Evolutionary conservation across 2,329 filamentous ascomycete species (phyloP).

Genomic region (Pseudogymnoascus sp.): DNA sequence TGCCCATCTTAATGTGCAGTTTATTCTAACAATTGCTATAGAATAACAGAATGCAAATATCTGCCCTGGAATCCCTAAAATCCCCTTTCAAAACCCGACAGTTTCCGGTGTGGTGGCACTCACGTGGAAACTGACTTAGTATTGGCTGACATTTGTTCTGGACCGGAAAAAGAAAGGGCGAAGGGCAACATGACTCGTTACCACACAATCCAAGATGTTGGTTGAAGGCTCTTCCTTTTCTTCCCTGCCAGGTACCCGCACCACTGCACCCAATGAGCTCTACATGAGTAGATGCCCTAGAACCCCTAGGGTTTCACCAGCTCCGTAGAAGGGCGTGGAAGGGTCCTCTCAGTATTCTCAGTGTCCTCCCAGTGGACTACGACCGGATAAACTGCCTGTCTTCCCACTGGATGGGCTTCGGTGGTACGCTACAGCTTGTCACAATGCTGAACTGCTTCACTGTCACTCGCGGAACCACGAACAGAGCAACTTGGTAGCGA

Average conservation of each 20-base stretch:
- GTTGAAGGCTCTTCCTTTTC: not conserved
- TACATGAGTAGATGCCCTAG: not conserved
- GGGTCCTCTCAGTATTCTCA: not conserved
- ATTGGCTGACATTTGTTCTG: not conserved
- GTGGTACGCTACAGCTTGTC: not conserved
- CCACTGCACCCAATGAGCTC: not conserved
- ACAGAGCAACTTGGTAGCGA: not conserved
- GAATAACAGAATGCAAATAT: not conserved
- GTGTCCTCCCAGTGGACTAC: not conserved
- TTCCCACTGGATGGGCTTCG: not conserved
- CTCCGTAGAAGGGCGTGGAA: not conserved
- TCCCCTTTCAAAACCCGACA: not conserved
- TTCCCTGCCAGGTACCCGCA: slow-evolving; percentile 7
- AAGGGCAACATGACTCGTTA: slow-evolving; percentile 1
- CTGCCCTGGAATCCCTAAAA: not conserved
- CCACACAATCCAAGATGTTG: not conserved
- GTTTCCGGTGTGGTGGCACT: not conserved
- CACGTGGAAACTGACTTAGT: not conserved
- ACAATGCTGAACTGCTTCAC: not conserved
- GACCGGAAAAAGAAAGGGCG: not conserved
- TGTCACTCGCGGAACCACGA: slow-evolving; percentile 7
- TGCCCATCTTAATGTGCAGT: not conserved
- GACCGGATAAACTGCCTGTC: not conserved
- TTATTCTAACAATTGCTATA: not conserved
- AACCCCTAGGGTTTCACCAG: slow-evolving; percentile 4